phyloP scores from a whole-genome alignment of 371 early-diverging fungal genomes.

The Umbelopsis sp. region DNA sequence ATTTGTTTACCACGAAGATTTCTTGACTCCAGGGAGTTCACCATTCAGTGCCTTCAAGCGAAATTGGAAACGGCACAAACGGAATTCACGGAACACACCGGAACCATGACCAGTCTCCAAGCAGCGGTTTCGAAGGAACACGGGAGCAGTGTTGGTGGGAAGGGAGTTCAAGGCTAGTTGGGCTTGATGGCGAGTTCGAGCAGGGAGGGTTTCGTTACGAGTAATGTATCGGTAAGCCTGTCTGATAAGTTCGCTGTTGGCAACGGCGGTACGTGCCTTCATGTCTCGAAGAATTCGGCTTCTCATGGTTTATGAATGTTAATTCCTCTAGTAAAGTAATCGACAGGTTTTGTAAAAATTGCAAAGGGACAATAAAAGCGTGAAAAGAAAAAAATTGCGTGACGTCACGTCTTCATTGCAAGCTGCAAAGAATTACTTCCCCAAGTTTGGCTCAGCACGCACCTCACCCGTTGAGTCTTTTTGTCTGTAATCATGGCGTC shows the following conservation, averaged over 20 bases:
- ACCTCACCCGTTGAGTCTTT: background rate
- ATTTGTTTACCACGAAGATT: conserved; percentile 76
- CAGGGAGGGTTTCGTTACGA: conserved; percentile 77
- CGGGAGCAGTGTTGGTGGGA: conserved; percentile 72
- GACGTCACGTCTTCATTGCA: background rate
- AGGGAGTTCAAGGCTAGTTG: conserved; percentile 77
- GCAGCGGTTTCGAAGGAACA: conserved; percentile 78
- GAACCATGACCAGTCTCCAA: conserved; percentile 83
- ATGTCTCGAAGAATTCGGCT: conserved; percentile 77
- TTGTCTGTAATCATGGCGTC: conserved; percentile 40
- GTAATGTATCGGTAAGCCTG: conserved; percentile 82
- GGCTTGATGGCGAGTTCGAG: conserved; percentile 82
- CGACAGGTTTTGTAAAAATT: no score
- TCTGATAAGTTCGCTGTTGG: conserved; percentile 73
- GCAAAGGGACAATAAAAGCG: background rate
- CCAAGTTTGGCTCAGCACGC: background rate
- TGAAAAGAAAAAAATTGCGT: conserved; percentile 1
- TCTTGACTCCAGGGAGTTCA: conserved; percentile 83
- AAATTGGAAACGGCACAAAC: conserved; percentile 82
- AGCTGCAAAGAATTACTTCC: no score
- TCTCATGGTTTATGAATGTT: conserved; percentile 35
- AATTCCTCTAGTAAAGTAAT: no score
- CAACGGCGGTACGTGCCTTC: conserved; percentile 71
- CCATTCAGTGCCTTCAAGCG: conserved; percentile 82
- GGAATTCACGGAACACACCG: conserved; percentile 82